These are phyloP conservation scores for Fusarium sp. DNA, from an alignment of 2,329 filamentous ascomycete species.

Conservation along the genomic window DNA sequence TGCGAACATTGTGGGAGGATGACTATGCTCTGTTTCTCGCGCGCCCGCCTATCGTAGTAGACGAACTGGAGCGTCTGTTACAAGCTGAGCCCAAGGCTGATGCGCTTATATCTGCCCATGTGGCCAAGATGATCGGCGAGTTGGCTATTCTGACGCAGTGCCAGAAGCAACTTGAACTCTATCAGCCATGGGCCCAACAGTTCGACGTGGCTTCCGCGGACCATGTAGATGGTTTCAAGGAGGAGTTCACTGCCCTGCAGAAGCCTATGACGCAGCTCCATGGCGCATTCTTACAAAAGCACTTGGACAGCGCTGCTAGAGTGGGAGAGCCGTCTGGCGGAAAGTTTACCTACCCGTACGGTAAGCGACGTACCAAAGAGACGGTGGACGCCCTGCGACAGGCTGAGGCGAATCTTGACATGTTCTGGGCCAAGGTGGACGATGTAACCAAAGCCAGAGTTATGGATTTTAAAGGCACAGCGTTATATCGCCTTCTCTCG, in stretches of 20 bases:
- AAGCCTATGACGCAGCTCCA: neutral
- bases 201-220: neutral
- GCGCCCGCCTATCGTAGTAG: neutral
- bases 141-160: neutral
- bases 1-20: neutral
- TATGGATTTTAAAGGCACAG: fast-evolving
- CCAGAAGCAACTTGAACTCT: neutral
- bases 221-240: neutral
- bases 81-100: neutral
- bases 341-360: neutral
- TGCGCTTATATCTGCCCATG: neutral
- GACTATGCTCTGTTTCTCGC: neutral
- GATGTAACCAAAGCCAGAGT: fast-evolving
- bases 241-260: neutral
- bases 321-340: neutral
- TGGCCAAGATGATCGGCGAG: neutral
- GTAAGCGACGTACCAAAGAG: slow-evolving; percentile 2
- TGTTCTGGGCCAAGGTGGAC: neutral
- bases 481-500: neutral
- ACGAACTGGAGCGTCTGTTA: neutral
- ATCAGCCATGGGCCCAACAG: neutral
- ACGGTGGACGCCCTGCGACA: neutral
- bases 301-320: neutral
- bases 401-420: neutral
- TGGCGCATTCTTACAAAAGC: neutral